A percentile compares a stretch with the other conserved stretches of the same genome.
These are phyloP conservation scores for Pseudocercospora ulei DNA, from an alignment of 2,329 filamentous ascomycete genomes.

Conservation along the genomic window DNA sequence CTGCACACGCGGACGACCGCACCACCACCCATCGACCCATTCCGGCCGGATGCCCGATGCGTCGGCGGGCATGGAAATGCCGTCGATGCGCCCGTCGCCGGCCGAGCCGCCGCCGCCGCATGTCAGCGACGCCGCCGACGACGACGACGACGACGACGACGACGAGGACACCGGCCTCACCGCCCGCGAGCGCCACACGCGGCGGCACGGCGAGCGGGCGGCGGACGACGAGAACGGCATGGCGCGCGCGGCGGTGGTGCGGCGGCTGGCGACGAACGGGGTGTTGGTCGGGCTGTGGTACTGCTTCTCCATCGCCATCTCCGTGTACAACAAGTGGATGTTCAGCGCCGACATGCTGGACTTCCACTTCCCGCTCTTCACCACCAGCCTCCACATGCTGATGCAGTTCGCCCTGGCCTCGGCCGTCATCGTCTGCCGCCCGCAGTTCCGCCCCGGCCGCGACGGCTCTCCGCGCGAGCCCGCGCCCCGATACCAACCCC, in stretches of 20 bases:
- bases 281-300: conserved; percentile 78
- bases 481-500: conserved; percentile 16
- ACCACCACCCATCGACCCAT: no score
- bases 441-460: conserved; percentile 63
- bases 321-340: conserved; percentile 99
- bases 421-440: conserved; percentile 69
- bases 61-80: no score
- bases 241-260: conserved; percentile 64
- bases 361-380: conserved; percentile 91
- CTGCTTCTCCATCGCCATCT: conserved; percentile 85
- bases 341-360: conserved; percentile 76
- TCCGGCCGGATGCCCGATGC: no score
- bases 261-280: conserved; percentile 61
- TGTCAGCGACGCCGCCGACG: no score
- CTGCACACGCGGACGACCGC: no score
- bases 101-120: no score
- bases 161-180: no score
- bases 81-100: no score
- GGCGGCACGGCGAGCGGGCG: no score
- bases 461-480: conserved; percentile 17
- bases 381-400: conserved; percentile 88
- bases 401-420: conserved; percentile 79
- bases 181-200: no score
- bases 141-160: no score
- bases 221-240: conserved; percentile 60